Base-by-base conservation (phyloP, 306 rosid species). In the Ochetophila trinervis region DNA sequence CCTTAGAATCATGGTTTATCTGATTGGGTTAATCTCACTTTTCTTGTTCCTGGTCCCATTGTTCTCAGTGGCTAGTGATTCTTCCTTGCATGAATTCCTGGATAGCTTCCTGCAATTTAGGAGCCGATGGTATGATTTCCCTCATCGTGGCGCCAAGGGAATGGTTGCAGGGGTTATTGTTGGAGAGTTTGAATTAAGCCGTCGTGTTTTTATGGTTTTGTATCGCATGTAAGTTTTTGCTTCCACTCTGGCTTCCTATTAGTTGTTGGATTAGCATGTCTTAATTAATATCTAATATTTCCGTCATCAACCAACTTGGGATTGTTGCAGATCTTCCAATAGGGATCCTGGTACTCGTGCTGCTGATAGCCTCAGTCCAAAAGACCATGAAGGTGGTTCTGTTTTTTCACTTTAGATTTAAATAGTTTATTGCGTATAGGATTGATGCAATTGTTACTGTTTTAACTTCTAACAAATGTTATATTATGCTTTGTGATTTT, bases 111-210 rank as follows among this genome's bases (percentile, higher is more conserved):
- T 90, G 52, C 85, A 86, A 60, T 90, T 94, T 76, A 86, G 97
- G 79, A 86, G 87, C 75, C 83, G 99, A 70, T 94, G 99, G 97
- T 88, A 90, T 77, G 99, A 94, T 78, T 88, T 94, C 70, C 92
- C 96, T 49, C 83, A 90, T 65, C 90, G 80, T 9, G 91, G 95
- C 48, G 84, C 84, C 8, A 83, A 84, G 79, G 90, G 84, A 70
- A 79, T 79, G 73, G 86, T 94, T 30, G 99, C 96, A 0, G 99
- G 99, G 59, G 86, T 94, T 56, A 86, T 90, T 76, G 91, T 90
- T 51, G 99, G 99, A 55, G 99, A 94, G 81, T 57, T 71, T 23
- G 96, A 88, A 36, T 79, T 94, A 63, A 78, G 92, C 64, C 88
- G 96, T 20, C 97, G 91, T 2, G 97, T 86, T 68, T 94, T 90